A percentile compares a stretch with the other conserved stretches of the same genome.
Evolutionary conservation across 176 grass and related monocot genomes (phyloP).

Genomic region (Oryza rufipogon): DNA sequence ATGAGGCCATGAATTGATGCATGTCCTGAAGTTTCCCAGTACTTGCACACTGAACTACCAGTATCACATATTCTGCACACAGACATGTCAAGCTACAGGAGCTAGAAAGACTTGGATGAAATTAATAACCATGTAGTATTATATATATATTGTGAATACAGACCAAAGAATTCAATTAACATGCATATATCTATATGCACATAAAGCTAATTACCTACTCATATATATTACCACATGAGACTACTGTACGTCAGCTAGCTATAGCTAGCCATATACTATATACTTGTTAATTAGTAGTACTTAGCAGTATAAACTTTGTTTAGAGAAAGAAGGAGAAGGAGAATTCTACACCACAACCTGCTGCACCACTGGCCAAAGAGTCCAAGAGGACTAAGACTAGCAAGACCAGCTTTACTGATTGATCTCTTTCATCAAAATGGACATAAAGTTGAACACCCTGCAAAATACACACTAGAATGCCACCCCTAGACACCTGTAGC

Average conservation of each 20-base stretch:
- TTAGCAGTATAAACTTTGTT: conserved; percentile 3
- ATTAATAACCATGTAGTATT: conserved; percentile 41
- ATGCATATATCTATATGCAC: neutral
- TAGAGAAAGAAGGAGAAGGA: neutral
- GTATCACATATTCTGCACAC: neutral
- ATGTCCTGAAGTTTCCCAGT: conserved; percentile 33
- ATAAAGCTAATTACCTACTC: conserved; percentile 34
- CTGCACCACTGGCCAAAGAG: conserved; percentile 38
- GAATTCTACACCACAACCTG: conserved; percentile 46
- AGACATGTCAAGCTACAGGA: conserved; percentile 33
- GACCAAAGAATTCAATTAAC: neutral
- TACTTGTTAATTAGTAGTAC: neutral
- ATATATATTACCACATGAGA: conserved; percentile 24
- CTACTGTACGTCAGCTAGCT: conserved; percentile 9
- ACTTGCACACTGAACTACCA: conserved; percentile 19
- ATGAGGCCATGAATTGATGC: neutral
- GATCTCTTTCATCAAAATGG: conserved; percentile 62
- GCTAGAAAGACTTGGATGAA: conserved; percentile 21
- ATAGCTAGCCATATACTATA: neutral
- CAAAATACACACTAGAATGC: conserved; percentile 44
- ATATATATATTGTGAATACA: neutral
- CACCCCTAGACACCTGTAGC: conserved; percentile 23
- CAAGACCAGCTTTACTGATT: conserved; percentile 60
- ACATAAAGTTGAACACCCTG: conserved; percentile 55
- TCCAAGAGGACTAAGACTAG: conserved; percentile 37